Evolutionary conservation across 83 land plant species (phyloP).

Genomic region (Picea abies): DNA sequence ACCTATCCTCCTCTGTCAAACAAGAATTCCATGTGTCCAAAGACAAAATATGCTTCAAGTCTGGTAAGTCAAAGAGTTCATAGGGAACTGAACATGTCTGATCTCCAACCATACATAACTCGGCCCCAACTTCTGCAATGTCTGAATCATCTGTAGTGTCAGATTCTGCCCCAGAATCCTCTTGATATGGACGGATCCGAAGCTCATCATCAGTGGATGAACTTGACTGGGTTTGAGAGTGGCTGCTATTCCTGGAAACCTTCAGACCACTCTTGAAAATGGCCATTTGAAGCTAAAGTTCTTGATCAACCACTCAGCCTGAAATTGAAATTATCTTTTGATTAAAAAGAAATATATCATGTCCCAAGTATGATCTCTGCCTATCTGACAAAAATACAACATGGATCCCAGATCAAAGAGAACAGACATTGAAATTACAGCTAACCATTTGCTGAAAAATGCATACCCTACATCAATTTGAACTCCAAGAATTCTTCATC

Average conservation of each 20-base stretch:
- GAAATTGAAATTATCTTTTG: too few relatives aligned
- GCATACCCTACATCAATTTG: too few relatives aligned
- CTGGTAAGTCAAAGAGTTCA: slow-evolving; percentile 48
- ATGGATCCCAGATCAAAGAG: too few relatives aligned
- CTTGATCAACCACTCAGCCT: too few relatives aligned
- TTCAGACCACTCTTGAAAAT: slow-evolving; percentile 18
- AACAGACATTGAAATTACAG: too few relatives aligned
- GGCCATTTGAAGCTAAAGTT: slow-evolving; percentile 11
- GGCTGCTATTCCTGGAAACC: slow-evolving; percentile 11
- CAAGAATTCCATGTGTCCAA: slow-evolving; percentile 50
- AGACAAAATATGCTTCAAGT: slow-evolving; percentile 41
- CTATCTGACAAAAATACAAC: too few relatives aligned
- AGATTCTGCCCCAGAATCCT: slow-evolving; percentile 12
- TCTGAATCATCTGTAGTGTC: slow-evolving; percentile 30
- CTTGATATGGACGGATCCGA: slow-evolving; percentile 7
- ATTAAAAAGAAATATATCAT: too few relatives aligned
- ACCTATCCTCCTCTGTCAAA: slow-evolving; percentile 51
- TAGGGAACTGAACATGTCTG: slow-evolving; percentile 31
- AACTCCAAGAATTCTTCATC: too few relatives aligned
- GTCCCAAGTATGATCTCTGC: too few relatives aligned
- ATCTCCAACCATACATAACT: slow-evolving; percentile 39
- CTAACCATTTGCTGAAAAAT: too few relatives aligned
- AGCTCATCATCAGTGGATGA: slow-evolving; percentile 10
- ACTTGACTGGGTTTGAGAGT: not conserved
- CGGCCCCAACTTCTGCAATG: slow-evolving; percentile 33